Base-by-base conservation (phyloP, 371 early-diverging fungal genomes). In the Actinomortierella ambigua region DNA sequence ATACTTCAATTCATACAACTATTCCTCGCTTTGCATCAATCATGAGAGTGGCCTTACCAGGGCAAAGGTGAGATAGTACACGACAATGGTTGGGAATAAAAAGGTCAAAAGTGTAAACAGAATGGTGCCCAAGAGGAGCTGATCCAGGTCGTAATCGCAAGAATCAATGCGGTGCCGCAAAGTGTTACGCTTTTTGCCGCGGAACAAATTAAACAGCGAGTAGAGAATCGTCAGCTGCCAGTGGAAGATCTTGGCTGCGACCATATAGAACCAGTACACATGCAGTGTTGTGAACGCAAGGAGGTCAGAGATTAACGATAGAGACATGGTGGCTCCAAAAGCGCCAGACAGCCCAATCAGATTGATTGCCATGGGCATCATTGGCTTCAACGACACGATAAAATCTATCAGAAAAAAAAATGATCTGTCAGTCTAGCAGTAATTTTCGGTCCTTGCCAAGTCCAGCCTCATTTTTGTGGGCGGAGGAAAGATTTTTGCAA, bases 81-180 rank as follows among this genome's bases (percentile, higher is more conserved):
- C 93, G 1, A 92, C 83, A 0, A 96, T 90, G 0, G 99, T 98
- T 0, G 99, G 99, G 55, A 95, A 95, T 28, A 99, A 75, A 68
- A 97, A 98, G 0, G 91, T 89, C 28, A 98, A 75, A 23, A 98
- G 76, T 0, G 97, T 95, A 69, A 99, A 97, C 8, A 98, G 69
- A 43, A 97, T 92, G 0, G 99, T 96, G 1, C 99, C 98, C 17
- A 97, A 73, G 1, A 98, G 76, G 20, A 98, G 81, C 73, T 99
- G 99, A 75, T 97, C 98, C 44, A 97, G 67, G 63, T 90, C 93
- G 75, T 96, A 99, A 68, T 96, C 97, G 57, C 93, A 94, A 1
- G 89, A 86, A 70, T 99, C 99, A n/a, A 95, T 90, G 40, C 99
- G 88, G 46, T 93, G 83, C 22, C 97, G 84, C n/a, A 98, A 76